A percentile compares a stretch with the other conserved stretches of the same genome.
These are phyloP conservation scores for Alternaria infectoria DNA, from an alignment of 2,329 filamentous ascomycete genomes.

Conservation along the genomic window DNA sequence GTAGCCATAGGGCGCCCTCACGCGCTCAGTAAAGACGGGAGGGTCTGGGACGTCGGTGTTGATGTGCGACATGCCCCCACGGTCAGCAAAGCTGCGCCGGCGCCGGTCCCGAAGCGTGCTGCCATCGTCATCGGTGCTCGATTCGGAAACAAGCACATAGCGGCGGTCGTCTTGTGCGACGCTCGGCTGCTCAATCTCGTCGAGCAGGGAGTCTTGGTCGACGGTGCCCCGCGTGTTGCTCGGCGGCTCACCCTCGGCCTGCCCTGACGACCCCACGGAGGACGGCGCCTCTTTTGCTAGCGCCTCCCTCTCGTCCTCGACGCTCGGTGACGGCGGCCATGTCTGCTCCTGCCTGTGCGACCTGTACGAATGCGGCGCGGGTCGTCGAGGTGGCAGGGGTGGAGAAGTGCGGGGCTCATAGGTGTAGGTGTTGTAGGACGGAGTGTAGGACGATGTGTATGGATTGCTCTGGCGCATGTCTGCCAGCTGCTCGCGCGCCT, in stretches of 20 bases:
- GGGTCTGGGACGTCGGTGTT: conserved; percentile 47
- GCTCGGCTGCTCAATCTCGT: conserved; percentile 60
- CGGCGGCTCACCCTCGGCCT: conserved; percentile 57
- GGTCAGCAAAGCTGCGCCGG: conserved; percentile 44
- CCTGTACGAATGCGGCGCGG: conserved; percentile 26
- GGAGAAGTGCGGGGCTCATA: conserved; percentile 44
- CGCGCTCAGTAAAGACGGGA: conserved; percentile 50
- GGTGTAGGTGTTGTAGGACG: conserved; percentile 32
- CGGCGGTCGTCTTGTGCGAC: conserved; percentile 61
- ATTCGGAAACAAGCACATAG: conserved; percentile 63
- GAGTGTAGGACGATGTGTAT: conserved; percentile 33
- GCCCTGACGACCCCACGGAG: conserved; percentile 28
- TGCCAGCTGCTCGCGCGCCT: conserved; percentile 22
- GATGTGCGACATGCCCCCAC: conserved; percentile 41
- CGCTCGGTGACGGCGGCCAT: conserved; percentile 67
- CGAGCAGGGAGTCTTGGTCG: conserved; percentile 72
- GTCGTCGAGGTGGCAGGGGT: conserved; percentile 23
- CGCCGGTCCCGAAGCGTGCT: conserved; percentile 18
- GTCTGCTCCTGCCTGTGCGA: conserved; percentile 26
- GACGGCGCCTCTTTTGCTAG: conserved; percentile 66
- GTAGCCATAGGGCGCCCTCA: conserved; percentile 55
- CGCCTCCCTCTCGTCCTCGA: conserved; percentile 72
- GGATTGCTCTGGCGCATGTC: conserved; percentile 33
- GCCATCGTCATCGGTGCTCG: conserved; percentile 25
- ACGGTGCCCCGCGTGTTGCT: conserved; percentile 69